Percentiles rank a stretch among this genome's conserved stretches.
Conservation (phyloP, 176 grass and related monocot genomes). For the Eleusine indica region DNA sequence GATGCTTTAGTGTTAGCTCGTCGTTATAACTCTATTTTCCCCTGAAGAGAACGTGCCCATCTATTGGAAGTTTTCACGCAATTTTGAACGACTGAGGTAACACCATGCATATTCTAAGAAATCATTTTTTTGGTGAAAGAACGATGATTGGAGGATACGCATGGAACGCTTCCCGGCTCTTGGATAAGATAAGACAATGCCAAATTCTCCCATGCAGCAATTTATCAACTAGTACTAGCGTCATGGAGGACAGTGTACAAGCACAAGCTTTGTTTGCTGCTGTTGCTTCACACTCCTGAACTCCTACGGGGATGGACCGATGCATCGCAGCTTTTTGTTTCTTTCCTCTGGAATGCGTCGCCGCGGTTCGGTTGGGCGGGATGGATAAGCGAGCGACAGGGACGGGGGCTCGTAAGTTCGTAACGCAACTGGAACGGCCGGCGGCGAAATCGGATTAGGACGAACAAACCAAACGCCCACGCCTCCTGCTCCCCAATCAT, state of each 20-base stretch:
- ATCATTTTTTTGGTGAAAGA: not conserved
- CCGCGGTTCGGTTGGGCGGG: not conserved
- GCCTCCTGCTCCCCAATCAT: too few relatives aligned
- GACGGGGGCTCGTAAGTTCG: not conserved
- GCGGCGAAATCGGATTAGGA: conserved; percentile 9
- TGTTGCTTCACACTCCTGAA: conserved; percentile 13
- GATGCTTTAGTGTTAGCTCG: too few relatives aligned
- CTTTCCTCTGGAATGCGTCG: not conserved
- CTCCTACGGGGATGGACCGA: not conserved
- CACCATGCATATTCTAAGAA: not conserved
- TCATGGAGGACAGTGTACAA: not conserved
- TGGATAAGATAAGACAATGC: not conserved
- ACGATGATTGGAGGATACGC: not conserved
- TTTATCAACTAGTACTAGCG: not conserved
- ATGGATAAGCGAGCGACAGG: not conserved
- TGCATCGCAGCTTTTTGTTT: not conserved
- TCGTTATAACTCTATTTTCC: too few relatives aligned
- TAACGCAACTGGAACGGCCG: conserved; percentile 16
- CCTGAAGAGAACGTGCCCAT: too few relatives aligned
- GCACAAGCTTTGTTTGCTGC: not conserved
- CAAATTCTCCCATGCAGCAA: not conserved
- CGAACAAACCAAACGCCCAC: not conserved
- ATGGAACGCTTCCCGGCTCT: not conserved
- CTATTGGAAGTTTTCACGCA: too few relatives aligned
- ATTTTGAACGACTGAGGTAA: not conserved